Conservation (phyloP, 2,329 filamentous ascomycete species). For the Beauveria medogensis region DNA sequence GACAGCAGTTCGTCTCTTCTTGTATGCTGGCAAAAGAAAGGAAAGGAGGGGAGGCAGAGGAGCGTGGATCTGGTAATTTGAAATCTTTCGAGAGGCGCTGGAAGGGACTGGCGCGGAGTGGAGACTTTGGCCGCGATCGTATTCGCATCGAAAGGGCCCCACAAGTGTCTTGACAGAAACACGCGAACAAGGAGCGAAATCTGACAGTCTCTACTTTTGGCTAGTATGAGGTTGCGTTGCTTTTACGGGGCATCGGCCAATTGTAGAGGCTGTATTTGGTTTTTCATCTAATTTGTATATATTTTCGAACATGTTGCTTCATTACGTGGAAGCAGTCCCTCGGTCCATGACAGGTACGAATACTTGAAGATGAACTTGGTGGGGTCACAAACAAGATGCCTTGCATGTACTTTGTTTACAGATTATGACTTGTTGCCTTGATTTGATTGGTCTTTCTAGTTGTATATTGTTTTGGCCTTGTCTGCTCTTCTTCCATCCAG, state of each 20-base stretch:
- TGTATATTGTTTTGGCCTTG: no score
- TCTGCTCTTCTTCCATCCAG: no score
- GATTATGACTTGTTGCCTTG: no score
- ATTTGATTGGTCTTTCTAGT: no score
- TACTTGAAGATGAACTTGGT: no score
- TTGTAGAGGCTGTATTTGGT: not conserved
- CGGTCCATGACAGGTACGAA: no score
- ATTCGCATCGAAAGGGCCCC: not conserved
- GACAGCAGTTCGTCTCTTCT: not conserved
- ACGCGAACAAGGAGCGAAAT: not conserved
- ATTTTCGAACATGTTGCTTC: not conserved
- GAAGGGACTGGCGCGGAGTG: not conserved
- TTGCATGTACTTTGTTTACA: no score
- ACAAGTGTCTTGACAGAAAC: not conserved
- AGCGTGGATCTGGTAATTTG: not conserved
- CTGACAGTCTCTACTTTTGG: not conserved
- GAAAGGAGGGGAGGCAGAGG: not conserved
- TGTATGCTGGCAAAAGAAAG: not conserved
- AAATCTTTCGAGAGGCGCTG: slow-evolving; percentile 2
- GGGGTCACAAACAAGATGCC: no score
- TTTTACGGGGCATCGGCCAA: slow-evolving; percentile 4
- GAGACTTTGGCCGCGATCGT: not conserved
- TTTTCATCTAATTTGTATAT: not conserved
- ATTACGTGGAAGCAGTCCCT: no score
- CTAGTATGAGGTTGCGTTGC: not conserved